Percentiles rank a stretch among this genome's conserved stretches.
These are phyloP conservation scores for Lonicera japonica DNA, from an alignment of 129 eudicot genomes.

Conservation along the genomic window DNA sequence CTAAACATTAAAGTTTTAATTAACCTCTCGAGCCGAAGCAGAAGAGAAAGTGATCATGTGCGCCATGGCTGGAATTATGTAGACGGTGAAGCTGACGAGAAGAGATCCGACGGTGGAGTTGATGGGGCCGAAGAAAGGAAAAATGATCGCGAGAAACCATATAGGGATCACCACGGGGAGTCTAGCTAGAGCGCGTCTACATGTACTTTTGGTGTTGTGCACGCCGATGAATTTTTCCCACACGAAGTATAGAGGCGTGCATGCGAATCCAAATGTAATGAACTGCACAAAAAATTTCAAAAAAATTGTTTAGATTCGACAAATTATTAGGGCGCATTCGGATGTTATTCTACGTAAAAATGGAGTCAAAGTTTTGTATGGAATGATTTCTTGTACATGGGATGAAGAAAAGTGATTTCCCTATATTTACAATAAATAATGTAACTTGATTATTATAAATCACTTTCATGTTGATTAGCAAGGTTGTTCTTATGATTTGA, in stretches of 20 bases:
- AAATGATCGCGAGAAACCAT: constrained; percentile 81
- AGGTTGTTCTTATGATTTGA: too few relatives aligned
- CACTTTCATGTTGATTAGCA: too few relatives aligned
- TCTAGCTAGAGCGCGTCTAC: constrained; percentile 62
- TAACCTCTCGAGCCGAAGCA: constrained; percentile 67
- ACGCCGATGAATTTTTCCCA: constrained; percentile 80
- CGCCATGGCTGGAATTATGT: constrained; percentile 79
- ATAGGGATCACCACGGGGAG: constrained; percentile 84
- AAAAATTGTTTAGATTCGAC: not conserved
- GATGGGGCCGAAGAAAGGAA: constrained; percentile 87
- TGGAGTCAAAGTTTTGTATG: too few relatives aligned
- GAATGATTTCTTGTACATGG: too few relatives aligned
- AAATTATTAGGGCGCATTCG: not conserved
- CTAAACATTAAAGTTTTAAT: not conserved
- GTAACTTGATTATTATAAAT: too few relatives aligned
- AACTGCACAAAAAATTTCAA: constrained; percentile 39
- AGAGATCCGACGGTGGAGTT: constrained; percentile 86
- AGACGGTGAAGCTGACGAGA: constrained; percentile 82
- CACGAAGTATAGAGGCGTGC: constrained; percentile 81
- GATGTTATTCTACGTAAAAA: not conserved
- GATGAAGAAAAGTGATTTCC: too few relatives aligned
- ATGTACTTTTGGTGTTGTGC: constrained; percentile 67
- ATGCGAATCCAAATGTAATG: constrained; percentile 91
- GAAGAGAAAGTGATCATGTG: constrained; percentile 73
- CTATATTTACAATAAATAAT: too few relatives aligned